Conservation (phyloP, 306 rosid genomes). For the Pyrus pyrifolia region DNA sequence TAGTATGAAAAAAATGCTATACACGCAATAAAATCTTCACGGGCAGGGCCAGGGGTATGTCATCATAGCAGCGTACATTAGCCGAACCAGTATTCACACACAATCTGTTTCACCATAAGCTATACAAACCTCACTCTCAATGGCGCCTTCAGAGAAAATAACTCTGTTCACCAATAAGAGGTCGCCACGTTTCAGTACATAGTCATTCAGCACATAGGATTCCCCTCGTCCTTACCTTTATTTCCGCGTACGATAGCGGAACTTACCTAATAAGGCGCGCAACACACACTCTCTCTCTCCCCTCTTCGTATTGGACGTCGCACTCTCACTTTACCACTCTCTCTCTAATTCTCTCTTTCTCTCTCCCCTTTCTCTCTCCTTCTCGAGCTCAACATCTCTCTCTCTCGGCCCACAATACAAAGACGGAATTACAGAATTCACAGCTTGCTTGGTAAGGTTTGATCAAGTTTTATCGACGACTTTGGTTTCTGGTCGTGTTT, state of each 20-base stretch:
- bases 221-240: background rate
- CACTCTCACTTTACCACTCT: background rate
- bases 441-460: background rate
- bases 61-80: background rate
- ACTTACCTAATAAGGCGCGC: background rate
- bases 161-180: background rate
- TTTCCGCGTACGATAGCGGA: constrained; percentile 3
- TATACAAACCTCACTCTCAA: background rate
- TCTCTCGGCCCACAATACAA: background rate
- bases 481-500: background rate
- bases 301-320: background rate
- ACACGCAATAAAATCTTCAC: no score
- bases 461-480: background rate
- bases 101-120: background rate
- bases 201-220: background rate
- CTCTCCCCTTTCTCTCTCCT: background rate
- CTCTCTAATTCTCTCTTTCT: background rate
- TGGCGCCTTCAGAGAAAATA: background rate
- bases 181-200: background rate
- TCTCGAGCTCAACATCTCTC: background rate
- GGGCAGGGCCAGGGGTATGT: no score
- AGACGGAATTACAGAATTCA: background rate
- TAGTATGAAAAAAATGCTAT: no score
- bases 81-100: background rate
- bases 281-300: background rate